Percentiles rank a stretch among this genome's conserved stretches.
These are phyloP conservation scores for Aspergillus sp. DNA, from an alignment of 2,329 filamentous ascomycete genomes.

Conservation along the genomic window DNA sequence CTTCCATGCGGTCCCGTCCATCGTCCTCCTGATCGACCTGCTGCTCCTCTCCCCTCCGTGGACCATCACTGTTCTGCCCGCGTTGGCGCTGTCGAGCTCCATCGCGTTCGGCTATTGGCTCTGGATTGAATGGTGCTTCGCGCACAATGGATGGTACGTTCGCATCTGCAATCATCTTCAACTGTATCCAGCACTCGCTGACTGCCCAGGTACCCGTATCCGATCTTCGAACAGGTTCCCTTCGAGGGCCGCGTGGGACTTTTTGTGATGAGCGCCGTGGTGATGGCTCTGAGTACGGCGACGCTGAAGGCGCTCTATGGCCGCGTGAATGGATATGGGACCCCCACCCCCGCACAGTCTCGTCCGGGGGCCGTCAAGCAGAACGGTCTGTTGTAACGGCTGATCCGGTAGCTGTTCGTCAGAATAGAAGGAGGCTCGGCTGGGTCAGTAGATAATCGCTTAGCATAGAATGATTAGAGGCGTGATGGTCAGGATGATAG, in stretches of 20 bases:
- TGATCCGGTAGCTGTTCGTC: no score
- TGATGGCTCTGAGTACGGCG: constrained; percentile 70
- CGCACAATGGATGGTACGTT: constrained; percentile 58
- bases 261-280: constrained; percentile 65
- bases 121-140: constrained; percentile 62
- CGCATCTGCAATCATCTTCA: no score
- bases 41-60: constrained; percentile 60
- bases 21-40: constrained; percentile 54
- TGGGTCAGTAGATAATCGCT: no score
- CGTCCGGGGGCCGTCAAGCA: constrained; percentile 28
- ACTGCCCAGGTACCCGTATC: constrained; percentile 72
- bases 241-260: constrained; percentile 65
- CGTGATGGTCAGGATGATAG: no score
- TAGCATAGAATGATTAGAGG: no score
- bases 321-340: constrained; percentile 41
- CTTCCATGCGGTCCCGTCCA: constrained; percentile 52
- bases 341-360: constrained; percentile 17
- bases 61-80: constrained; percentile 53
- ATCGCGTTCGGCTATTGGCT: constrained; percentile 62
- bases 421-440: no score
- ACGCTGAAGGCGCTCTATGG: constrained; percentile 69
- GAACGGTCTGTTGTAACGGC: constrained; percentile 11
- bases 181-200: neutral
- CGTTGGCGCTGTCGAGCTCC: constrained; percentile 46
- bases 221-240: constrained; percentile 69